phyloP scores from a whole-genome alignment of 2,329 filamentous ascomycete genomes.

The Tricladium varicosporioides region DNA sequence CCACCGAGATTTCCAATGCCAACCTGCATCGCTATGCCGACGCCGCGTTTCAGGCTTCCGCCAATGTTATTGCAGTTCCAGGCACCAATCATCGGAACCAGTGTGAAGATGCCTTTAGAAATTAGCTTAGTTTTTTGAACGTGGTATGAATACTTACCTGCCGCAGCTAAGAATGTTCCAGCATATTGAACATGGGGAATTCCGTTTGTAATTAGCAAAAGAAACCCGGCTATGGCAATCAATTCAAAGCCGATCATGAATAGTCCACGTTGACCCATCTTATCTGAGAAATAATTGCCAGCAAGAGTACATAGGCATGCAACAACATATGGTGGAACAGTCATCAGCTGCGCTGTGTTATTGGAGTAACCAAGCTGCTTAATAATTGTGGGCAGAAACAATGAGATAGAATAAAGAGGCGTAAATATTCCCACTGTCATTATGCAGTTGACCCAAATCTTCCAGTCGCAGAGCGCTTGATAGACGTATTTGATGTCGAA shows the following conservation, averaged over 20 bases:
- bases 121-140: slow-evolving; percentile 2
- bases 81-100: slow-evolving; percentile 77
- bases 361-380: slow-evolving; percentile 53
- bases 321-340: slow-evolving; percentile 56
- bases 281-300: slow-evolving; percentile 73
- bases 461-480: slow-evolving; percentile 60
- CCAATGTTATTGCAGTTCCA: slow-evolving; percentile 89
- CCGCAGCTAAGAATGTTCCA: slow-evolving; percentile 76
- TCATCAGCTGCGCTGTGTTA: slow-evolving; percentile 47
- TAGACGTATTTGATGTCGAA: slow-evolving; percentile 54
- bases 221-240: slow-evolving; percentile 72
- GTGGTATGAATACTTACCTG: slow-evolving; percentile 40
- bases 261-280: slow-evolving; percentile 69
- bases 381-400: slow-evolving; percentile 43
- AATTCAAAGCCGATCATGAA: slow-evolving; percentile 61
- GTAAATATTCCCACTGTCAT: slow-evolving; percentile 62
- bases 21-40: slow-evolving; percentile 85
- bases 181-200: slow-evolving; percentile 72
- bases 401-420: slow-evolving; percentile 43
- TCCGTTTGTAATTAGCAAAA: slow-evolving; percentile 68
- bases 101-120: slow-evolving; percentile 75
- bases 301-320: slow-evolving; percentile 65
- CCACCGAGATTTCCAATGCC: slow-evolving; percentile 91
- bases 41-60: slow-evolving; percentile 84
- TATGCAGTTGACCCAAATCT: slow-evolving; percentile 39